Conservation (phyloP, 164 flowering plant genomes). For the Chimonanthus praecox region DNA sequence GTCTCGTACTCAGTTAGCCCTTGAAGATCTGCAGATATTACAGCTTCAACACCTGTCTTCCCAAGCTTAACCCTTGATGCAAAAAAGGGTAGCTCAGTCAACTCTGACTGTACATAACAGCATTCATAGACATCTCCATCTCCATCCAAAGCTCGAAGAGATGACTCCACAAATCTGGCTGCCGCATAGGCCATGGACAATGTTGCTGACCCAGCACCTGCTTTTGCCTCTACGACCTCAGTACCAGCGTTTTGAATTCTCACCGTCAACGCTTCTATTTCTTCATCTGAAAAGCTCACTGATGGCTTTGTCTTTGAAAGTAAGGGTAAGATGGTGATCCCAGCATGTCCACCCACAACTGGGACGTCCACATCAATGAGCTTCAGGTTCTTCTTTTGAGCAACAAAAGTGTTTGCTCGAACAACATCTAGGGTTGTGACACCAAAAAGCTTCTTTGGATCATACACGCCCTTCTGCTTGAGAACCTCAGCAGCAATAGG, state of each 20-base stretch:
- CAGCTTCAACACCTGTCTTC: constrained; percentile 14
- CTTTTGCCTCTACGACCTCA: constrained; percentile 13
- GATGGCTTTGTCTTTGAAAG: constrained; percentile 8
- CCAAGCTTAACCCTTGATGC: constrained; percentile 15
- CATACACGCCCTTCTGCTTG: constrained; percentile 40
- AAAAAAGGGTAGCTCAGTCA: constrained; percentile 13
- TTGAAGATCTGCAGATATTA: constrained; percentile 11
- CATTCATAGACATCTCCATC: constrained; percentile 14
- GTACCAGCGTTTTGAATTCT: constrained; percentile 17
- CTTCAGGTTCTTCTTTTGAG: constrained; percentile 13
- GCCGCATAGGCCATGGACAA: constrained; percentile 18
- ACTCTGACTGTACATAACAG: constrained; percentile 6
- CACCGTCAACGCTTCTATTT: constrained; percentile 7
- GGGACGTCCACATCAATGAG: constrained; percentile 15
- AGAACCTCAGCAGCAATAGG: constrained; percentile 48
- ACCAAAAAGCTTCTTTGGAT: constrained; percentile 35
- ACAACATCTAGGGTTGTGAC: constrained; percentile 12
- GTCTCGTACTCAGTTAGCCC: constrained; percentile 15
- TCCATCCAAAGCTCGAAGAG: constrained; percentile 15
- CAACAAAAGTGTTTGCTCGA: constrained; percentile 35
- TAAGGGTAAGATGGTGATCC: constrained; percentile 12
- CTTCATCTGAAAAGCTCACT: constrained; percentile 12
- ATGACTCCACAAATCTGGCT: constrained; percentile 15
- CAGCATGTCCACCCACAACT: constrained; percentile 13
- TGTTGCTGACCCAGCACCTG: constrained; percentile 15